These are phyloP conservation scores for Phytophthora capsici DNA, from an alignment of 352 stramenopile species.

Conservation along the genomic window DNA sequence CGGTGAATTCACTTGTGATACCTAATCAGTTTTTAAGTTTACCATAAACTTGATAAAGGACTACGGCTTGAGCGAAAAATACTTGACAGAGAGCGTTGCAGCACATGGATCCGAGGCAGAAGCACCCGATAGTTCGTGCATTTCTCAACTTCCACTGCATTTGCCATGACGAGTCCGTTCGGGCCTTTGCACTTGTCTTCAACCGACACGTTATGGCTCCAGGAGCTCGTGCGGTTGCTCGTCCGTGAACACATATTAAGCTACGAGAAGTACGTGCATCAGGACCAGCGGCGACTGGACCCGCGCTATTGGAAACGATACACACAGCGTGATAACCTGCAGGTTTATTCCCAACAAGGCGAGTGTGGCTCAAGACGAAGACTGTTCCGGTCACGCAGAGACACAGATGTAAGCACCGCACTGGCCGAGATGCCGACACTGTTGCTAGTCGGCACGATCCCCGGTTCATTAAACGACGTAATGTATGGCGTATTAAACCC, in stretches of 20 bases:
- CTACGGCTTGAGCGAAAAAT: too few species aligned
- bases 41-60: too few species aligned
- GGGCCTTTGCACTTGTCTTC: conserved; percentile 24
- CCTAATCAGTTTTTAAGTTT: too few species aligned
- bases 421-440: conserved; percentile 33
- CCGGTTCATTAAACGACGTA: conserved; percentile 39
- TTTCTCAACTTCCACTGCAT: conserved; percentile 19
- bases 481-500: conserved; percentile 51
- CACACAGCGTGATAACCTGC: conserved; percentile 27
- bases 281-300: conserved; percentile 28
- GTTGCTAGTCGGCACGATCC: conserved; percentile 39
- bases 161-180: conserved; percentile 24
- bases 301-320: conserved; percentile 22
- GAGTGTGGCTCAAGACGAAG: conserved; percentile 5
- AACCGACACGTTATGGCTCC: conserved; percentile 27
- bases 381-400: conserved; percentile 10
- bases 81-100: too few species aligned
- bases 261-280: conserved; percentile 30
- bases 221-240: conserved; percentile 30
- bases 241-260: conserved; percentile 19
- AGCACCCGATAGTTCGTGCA: conserved; percentile 10
- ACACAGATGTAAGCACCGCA: conserved; percentile 7
- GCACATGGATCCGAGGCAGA: conserved; percentile 16
- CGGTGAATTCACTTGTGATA: too few species aligned
- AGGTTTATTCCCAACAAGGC: conserved; percentile 29